A percentile compares a stretch with the other conserved stretches of the same genome.
phyloP scores from a whole-genome alignment of 345 rosid species.

The Euphorbia lathyris region DNA sequence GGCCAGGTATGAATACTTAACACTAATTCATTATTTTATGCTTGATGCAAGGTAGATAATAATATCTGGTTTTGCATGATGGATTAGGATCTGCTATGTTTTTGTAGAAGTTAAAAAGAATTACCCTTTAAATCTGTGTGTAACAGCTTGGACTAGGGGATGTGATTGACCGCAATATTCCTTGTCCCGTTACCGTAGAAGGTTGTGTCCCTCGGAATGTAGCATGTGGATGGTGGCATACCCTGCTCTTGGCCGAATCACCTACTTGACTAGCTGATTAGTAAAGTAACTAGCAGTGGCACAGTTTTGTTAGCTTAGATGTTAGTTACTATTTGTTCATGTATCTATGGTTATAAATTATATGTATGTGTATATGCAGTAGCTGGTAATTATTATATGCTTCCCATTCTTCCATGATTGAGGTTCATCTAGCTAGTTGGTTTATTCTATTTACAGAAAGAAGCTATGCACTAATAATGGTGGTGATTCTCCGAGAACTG shows the following conservation, averaged over 20 bases:
- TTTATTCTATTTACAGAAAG: not conserved
- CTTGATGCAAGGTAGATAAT: constrained; percentile 1
- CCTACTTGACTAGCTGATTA: constrained; percentile 40
- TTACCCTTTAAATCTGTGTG: constrained; percentile 11
- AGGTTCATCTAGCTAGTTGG: constrained; percentile 13
- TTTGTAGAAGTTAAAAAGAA: not conserved
- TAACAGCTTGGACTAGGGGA: constrained; percentile 94
- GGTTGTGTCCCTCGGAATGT: constrained; percentile 60
- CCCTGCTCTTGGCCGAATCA: constrained; percentile 68
- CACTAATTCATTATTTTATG: no score
- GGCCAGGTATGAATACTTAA: constrained; percentile 71
- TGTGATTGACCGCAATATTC: constrained; percentile 76
- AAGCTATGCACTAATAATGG: not conserved
- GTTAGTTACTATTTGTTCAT: constrained; percentile 24
- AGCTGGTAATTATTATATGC: constrained; percentile 21
- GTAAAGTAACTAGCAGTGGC: constrained; percentile 9
- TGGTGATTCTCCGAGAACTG: no score
- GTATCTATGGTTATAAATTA: constrained; percentile 12
- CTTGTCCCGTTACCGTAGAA: constrained; percentile 59
- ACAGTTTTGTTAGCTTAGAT: constrained; percentile 65
- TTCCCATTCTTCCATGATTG: constrained; percentile 30
- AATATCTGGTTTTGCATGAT: not conserved
- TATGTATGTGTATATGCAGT: constrained; percentile 10
- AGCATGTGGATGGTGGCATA: constrained; percentile 99
- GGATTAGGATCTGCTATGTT: not conserved